Evolutionary conservation across 2,329 filamentous ascomycete genomes (phyloP).

Genomic region (Rhynchosporium agropyri): DNA sequence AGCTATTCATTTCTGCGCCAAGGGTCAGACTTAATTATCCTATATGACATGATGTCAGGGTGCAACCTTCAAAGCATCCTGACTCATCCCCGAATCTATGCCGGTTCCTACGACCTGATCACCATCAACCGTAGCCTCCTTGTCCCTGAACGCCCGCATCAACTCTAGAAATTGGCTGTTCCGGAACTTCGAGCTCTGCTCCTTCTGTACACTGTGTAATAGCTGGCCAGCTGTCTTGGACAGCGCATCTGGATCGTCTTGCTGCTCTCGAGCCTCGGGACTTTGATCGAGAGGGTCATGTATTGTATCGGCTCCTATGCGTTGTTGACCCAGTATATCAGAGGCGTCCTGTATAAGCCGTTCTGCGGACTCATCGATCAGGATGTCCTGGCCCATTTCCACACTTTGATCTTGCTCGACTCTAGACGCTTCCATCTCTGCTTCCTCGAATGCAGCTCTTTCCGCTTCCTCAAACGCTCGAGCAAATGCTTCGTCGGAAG

Average conservation of each 20-base stretch:
- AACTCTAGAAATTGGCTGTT: conserved; percentile 76
- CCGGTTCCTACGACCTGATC: conserved; percentile 59
- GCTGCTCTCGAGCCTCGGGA: conserved; percentile 40
- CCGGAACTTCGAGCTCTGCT: conserved; percentile 74
- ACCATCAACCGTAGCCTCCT: conserved; percentile 72
- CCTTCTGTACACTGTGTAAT: conserved; percentile 67
- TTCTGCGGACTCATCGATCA: conserved; percentile 37
- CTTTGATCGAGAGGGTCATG: conserved; percentile 29
- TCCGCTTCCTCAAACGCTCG: conserved; percentile 49
- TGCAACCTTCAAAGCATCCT: conserved; percentile 21
- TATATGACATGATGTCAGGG: conserved; percentile 22
- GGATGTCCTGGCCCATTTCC: conserved; percentile 30
- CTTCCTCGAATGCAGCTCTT: conserved; percentile 45
- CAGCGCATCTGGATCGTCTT: conserved; percentile 59
- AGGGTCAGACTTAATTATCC: conserved; percentile 10
- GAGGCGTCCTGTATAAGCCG: conserved; percentile 19
- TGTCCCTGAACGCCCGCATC: conserved; percentile 74
- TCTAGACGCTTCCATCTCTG: conserved; percentile 32
- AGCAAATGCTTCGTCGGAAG: conserved; percentile 59
- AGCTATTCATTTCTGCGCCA: conserved; percentile 13
- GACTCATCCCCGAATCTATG: conserved; percentile 17
- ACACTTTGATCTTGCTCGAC: conserved; percentile 24
- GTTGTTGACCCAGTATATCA: conserved; percentile 33
- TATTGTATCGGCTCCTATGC: conserved; percentile 43
- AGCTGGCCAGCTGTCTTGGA: conserved; percentile 72